Base-by-base conservation (phyloP, 345 rosid genomes). In the Ailanthus altissimus region DNA sequence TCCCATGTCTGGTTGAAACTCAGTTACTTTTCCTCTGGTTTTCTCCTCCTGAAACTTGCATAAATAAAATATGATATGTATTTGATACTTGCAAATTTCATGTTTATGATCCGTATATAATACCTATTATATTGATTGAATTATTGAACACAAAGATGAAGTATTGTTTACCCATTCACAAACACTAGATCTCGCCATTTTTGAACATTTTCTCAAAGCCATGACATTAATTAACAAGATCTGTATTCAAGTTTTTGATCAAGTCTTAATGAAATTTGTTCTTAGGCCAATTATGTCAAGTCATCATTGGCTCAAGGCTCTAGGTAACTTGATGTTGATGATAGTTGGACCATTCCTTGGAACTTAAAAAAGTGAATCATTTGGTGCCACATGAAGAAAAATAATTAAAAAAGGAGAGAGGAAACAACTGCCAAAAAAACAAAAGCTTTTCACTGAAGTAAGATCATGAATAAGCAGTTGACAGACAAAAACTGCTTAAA, bases 1-100 rank as follows among this genome's bases (percentile, higher is more conserved):
- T 61, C 89, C 46, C 51, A 78, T 81, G 81, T 93, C 94, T 74
- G 97, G 91, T 70, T 86, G 90, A 80, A 88, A 89, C 51, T 80
- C 84, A 50, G 90, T 73, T 76, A 81, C 86, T 32, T 66, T 85
- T 73, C 90, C 97, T 70, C 77, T 83, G 64, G 82, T 69, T 76
- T 84, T 85, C 90, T 96, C 97, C 85, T 88, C 95, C 99, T 96
- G 89, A 58, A 74, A 82, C 45, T 67, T 62, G 32, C 59, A 73
- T 23, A 75, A 57, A 45, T 43, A 64, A 68, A 61, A 15, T 23
- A 73, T 64, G 5, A 84, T 53, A 72, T 46, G 57, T 49, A 42
- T 38, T 25, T 62, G 2, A 62, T 15, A 56, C 10, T 21, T 38
- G 54, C 36, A 26, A 75, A 14, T 15, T 59, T 50, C 8, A 8